These are phyloP conservation scores for Coemansia sp. DNA, from an alignment of 192 early-diverging fungal genomes.

Conservation along the genomic window DNA sequence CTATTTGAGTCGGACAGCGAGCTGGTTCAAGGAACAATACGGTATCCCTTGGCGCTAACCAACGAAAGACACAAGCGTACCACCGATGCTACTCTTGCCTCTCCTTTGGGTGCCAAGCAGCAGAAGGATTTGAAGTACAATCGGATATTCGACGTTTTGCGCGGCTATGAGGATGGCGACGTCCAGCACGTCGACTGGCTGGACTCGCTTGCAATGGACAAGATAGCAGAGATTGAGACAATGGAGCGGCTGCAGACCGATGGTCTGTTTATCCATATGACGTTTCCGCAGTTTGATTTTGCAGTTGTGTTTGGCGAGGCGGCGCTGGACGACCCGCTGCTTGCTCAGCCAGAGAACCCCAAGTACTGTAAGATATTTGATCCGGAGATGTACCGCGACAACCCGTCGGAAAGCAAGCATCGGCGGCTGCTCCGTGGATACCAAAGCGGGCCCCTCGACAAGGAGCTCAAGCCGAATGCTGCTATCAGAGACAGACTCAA, in stretches of 20 bases:
- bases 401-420: slow-evolving; percentile 95
- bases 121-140: slow-evolving; percentile 55
- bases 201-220: slow-evolving; percentile 85
- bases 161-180: slow-evolving; percentile 87
- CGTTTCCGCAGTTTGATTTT: slow-evolving; percentile 96
- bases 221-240: slow-evolving; percentile 81
- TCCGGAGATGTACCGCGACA: slow-evolving; percentile 86
- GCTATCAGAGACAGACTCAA: slow-evolving; percentile 96
- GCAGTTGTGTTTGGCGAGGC: slow-evolving; percentile 89
- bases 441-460: slow-evolving; percentile 85
- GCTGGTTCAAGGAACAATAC: slow-evolving; percentile 84
- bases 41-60: slow-evolving; percentile 43
- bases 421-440: slow-evolving; percentile 86
- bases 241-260: slow-evolving; percentile 49
- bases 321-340: slow-evolving; percentile 48
- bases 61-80: slow-evolving; percentile 60
- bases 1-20: slow-evolving; percentile 86
- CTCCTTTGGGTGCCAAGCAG: not conserved
- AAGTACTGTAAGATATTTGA: slow-evolving; percentile 69
- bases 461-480: slow-evolving; percentile 96
- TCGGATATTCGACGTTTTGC: slow-evolving; percentile 80
- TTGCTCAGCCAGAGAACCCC: slow-evolving; percentile 31
- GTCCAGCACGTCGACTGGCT: slow-evolving; percentile 89
- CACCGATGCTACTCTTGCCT: slow-evolving; percentile 25
- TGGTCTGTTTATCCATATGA: slow-evolving; percentile 78